Evolutionary conservation across 768 basidiomycete species (phyloP).

Genomic region (Gloeopeniophorella convolvens): DNA sequence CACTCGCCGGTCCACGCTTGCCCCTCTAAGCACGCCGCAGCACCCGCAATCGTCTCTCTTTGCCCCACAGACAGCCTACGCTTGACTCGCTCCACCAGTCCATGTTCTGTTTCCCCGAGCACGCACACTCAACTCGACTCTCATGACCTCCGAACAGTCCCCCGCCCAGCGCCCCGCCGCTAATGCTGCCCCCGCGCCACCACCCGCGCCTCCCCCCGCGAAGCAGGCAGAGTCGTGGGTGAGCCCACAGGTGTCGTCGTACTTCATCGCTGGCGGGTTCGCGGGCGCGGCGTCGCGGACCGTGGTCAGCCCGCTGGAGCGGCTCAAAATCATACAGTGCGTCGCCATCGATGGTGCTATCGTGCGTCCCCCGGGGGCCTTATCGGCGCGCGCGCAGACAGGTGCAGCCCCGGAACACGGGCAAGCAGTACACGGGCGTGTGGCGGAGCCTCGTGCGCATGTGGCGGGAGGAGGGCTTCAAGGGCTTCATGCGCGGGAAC

Average conservation of each 20-base stretch:
- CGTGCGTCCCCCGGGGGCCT: not conserved
- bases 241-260: slow-evolving; percentile 36
- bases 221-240: slow-evolving; percentile 20
- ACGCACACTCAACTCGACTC: not conserved
- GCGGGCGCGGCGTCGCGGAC: slow-evolving; percentile 74
- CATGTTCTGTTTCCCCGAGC: slow-evolving; percentile 11
- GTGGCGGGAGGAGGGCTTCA: slow-evolving; percentile 92
- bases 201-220: not conserved
- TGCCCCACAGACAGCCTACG: not conserved
- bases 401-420: slow-evolving; percentile 68
- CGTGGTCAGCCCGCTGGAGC: slow-evolving; percentile 85
- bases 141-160: slow-evolving; percentile 16
- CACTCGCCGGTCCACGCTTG: slow-evolving; percentile 5
- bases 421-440: slow-evolving; percentile 74
- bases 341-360: slow-evolving; percentile 27
- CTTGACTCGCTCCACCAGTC: slow-evolving; percentile 3
- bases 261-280: slow-evolving; percentile 49
- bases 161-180: slow-evolving; percentile 1
- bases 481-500: slow-evolving; percentile 92
- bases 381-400: slow-evolving; percentile 47
- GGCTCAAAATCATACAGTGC: slow-evolving; percentile 95
- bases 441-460: slow-evolving; percentile 79
- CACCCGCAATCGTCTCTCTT: not conserved
- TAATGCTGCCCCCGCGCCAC: not conserved
- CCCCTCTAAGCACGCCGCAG: slow-evolving; percentile 3